Base-by-base conservation (phyloP, 2,329 filamentous ascomycete species). In the Periconia sp. region DNA sequence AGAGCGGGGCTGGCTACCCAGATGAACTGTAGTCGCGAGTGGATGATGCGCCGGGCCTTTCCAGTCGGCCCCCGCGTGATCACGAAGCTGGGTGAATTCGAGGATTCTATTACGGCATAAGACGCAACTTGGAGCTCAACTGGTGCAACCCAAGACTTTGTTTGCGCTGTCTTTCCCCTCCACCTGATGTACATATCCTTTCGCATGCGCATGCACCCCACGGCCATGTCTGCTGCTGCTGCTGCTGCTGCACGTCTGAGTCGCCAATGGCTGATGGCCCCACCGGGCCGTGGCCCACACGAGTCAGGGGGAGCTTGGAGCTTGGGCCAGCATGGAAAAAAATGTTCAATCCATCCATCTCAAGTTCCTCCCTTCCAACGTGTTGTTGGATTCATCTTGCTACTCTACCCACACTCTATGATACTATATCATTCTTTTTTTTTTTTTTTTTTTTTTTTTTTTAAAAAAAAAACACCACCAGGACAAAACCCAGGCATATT, bases 271-370 rank as follows among this genome's bases (percentile, higher is more conserved):
- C 13, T 19, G 19, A n/a, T 11, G 33, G 33, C 33, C 33, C 33
- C 33, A 11, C 33, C 33, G 13, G 11, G 15, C 27, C 23, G 17
- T 14, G 17, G 15, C 20, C 44, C 44, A 46, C 27, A 13, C 23
- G 23, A 46, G 19, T 31, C 44, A 46, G 27, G 23, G 23, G 27
- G 31, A 46, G 44, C 44, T 46, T 11, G 17, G 47, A 57, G 57
- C 55, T 55, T 37, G 52, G 57, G 33, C 57, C 55, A 56, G 45
- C 15, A 19, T 52, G 51, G 53, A 58, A 30, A 11, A 10, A 44
- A 19, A n/a, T 14, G 7, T 14, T 14, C 31, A 33, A 33, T 33
- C 8, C 8, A 33, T n/a, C n/a, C n/a, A n/a, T n/a, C n/a, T n/a
- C n/a, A n/a, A n/a, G n/a, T n/a, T n/a, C n/a, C n/a, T n/a, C 37